phyloP scores from a whole-genome alignment of 2,329 filamentous ascomycete species.

The Alternaria sp. region DNA sequence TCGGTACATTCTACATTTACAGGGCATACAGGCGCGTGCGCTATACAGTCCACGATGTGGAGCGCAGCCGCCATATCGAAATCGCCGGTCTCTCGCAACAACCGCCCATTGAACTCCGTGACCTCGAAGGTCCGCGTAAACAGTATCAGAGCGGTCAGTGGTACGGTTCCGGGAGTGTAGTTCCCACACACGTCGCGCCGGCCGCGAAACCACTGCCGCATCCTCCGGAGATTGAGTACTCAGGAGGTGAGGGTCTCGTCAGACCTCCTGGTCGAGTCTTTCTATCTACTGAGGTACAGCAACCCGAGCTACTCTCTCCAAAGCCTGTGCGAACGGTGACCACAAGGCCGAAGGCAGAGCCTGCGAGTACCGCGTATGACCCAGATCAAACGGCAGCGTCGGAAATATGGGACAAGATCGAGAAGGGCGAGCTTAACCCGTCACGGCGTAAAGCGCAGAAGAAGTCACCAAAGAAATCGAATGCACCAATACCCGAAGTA shows the following conservation, averaged over 20 bases:
- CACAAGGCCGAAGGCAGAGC: not conserved
- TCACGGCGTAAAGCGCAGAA: not conserved
- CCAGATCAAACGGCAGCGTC: not conserved
- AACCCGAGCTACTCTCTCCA: not conserved
- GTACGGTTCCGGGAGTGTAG: not conserved
- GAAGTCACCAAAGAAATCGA: not conserved
- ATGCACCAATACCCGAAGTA: not conserved
- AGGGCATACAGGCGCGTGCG: not conserved
- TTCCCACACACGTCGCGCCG: not conserved
- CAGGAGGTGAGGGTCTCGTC: constrained; percentile 3
- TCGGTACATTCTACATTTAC: not conserved
- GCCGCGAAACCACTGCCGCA: not conserved
- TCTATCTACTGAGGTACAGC: not conserved
- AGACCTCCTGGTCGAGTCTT: not conserved
- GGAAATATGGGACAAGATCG: not conserved
- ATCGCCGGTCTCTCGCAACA: not conserved
- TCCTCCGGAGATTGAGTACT: not conserved
- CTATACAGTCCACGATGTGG: not conserved
- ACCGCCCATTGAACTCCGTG: not conserved
- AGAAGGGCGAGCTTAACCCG: not conserved
- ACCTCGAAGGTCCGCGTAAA: not conserved
- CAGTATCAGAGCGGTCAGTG: not conserved
- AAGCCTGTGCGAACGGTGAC: not conserved
- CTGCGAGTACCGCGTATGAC: not conserved
- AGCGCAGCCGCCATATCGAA: not conserved